Evolutionary conservation across 345 rosid species (phyloP), one percentile per base, ranked within the genome.

Genomic region (Melastoma malabathricum): DNA sequence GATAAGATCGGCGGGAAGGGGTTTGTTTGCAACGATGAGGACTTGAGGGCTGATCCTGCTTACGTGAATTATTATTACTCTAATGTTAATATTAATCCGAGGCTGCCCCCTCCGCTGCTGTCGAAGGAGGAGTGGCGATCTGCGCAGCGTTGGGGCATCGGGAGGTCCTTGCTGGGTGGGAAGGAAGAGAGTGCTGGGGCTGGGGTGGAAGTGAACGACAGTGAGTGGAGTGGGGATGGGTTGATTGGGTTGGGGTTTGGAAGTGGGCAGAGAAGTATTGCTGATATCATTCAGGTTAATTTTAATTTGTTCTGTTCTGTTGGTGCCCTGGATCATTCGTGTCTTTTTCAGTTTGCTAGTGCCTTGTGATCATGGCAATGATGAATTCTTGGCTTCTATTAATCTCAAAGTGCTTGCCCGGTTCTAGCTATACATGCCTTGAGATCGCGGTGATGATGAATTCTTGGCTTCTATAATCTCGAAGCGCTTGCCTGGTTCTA

Each of bases 141-240:
- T 64, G 51, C 88, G 3, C 95, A 86, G 65, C 68, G 82, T 60
- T 49, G 83, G 57, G 73, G 72, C 39, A 81, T 77, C 18, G 64
- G 74, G 19, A 71, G 57, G 41, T 34, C 41, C 41, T 34, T 17
- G 70, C 65, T 1, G 67, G 62, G 9, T 62, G 59, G 0, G 58
- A 59, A 10, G 68, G 64, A 5, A 79, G 76, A 59, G 70, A 76
- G 34, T 85, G 83, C 15, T 85, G 68, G 1, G 63, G 63, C 71
- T 50, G 67, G 19, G 7, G 62, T 74, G 49, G 73, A 64, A 55
- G 62, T 69, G 47, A 62, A 73, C 13, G 63, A 74, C 10, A 43
- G 65, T 9, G 82, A 89, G 52, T 89, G 97, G 97, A 94, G 82
- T 57, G 90, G 80, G 48, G 84, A 86, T 73, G 95, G 94, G 20